Evolutionary conservation across 495 filamentous ascomycete species (phyloP).

Genomic region (Jackrogersella minutella): DNA sequence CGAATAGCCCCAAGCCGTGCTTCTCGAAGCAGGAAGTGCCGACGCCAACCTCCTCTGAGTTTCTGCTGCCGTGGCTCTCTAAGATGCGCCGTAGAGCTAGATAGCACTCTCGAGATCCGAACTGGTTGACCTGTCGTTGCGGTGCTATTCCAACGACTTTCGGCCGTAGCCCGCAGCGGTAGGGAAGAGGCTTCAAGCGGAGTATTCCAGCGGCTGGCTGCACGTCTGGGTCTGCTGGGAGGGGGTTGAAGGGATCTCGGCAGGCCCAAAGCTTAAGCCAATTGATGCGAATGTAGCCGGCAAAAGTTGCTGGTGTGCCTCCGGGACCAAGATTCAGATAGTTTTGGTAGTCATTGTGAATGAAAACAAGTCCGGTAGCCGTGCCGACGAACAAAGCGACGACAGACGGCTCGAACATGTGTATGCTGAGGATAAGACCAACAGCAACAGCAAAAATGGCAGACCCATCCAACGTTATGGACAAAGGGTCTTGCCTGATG

Average conservation of each 20-base stretch:
- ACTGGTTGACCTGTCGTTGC: slow-evolving; percentile 77
- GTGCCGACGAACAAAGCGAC: slow-evolving; percentile 59
- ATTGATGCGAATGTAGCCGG: slow-evolving; percentile 76
- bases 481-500: slow-evolving; percentile 59
- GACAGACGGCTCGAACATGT: slow-evolving; percentile 54
- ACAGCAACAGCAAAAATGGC: slow-evolving; percentile 54
- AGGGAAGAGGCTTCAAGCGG: slow-evolving; percentile 55
- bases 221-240: slow-evolving; percentile 45
- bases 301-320: slow-evolving; percentile 76
- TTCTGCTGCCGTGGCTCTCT: slow-evolving; percentile 54
- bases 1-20: slow-evolving; percentile 77
- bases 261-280: slow-evolving; percentile 65
- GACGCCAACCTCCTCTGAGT: slow-evolving; percentile 62
- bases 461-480: slow-evolving; percentile 57
- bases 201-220: slow-evolving; percentile 53
- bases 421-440: slow-evolving; percentile 57
- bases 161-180: slow-evolving; percentile 69
- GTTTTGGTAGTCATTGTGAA: slow-evolving; percentile 77
- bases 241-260: slow-evolving; percentile 63
- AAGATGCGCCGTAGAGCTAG: slow-evolving; percentile 58
- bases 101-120: slow-evolving; percentile 61
- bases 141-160: slow-evolving; percentile 77
- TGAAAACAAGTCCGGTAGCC: slow-evolving; percentile 61
- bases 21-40: slow-evolving; percentile 82
- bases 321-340: slow-evolving; percentile 83